These are phyloP conservation scores for Udeniomyces megalosporus DNA, from an alignment of 768 basidiomycete species.

Conservation along the genomic window DNA sequence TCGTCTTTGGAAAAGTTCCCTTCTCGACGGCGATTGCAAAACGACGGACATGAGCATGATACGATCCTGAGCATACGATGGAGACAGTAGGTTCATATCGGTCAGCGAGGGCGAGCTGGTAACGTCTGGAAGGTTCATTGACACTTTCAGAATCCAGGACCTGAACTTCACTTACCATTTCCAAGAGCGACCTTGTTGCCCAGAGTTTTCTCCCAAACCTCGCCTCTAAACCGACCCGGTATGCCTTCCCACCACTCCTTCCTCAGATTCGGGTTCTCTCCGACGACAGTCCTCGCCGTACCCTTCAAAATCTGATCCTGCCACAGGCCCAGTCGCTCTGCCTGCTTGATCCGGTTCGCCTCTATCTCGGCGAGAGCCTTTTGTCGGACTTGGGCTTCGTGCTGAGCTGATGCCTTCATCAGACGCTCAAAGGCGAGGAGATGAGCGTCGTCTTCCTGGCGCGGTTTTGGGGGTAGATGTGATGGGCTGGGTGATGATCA, in stretches of 20 bases:
- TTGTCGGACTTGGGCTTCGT: background rate
- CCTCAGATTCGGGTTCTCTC: background rate
- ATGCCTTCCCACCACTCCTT: slow-evolving; percentile 12
- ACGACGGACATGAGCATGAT: background rate
- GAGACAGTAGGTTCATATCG: too few species aligned
- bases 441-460: slow-evolving; percentile 8
- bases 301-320: slow-evolving; percentile 1
- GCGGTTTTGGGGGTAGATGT: slow-evolving; percentile 9
- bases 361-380: background rate
- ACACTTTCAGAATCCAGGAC: background rate
- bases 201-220: slow-evolving; percentile 8
- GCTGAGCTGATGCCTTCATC: slow-evolving; percentile 1
- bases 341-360: background rate
- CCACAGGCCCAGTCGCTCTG: background rate
- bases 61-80: background rate
- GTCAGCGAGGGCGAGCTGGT: too few species aligned
- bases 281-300: background rate
- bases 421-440: slow-evolving; percentile 3
- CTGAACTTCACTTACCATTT: background rate
- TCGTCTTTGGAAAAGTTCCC: background rate
- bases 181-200: slow-evolving; percentile 3
- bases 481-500: too few species aligned
- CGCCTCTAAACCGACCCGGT: background rate
- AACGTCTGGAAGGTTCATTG: too few species aligned
- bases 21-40: slow-evolving; percentile 3